These are phyloP conservation scores for Chrysosporium queenslandicum DNA, from an alignment of 2,329 filamentous ascomycete species.

Conservation along the genomic window DNA sequence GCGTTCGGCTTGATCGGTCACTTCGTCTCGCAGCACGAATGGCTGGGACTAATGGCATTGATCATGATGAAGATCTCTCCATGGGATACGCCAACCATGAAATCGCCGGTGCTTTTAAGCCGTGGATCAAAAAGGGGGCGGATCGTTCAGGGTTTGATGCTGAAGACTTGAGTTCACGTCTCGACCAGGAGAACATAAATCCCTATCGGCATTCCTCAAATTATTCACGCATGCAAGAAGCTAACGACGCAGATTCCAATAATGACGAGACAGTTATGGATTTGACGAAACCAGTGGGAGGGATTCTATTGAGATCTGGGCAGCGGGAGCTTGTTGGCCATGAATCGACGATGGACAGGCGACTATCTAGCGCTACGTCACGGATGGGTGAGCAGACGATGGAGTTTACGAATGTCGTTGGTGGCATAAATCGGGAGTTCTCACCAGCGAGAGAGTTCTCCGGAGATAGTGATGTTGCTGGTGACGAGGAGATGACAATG, in stretches of 20 bases:
- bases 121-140: conserved; percentile 38
- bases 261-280: conserved; percentile 81
- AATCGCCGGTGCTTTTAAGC: conserved; percentile 41
- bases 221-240: conserved; percentile 1
- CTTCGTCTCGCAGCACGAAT: conserved; percentile 63
- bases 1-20: conserved; percentile 64
- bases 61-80: conserved; percentile 60
- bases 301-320: conserved; percentile 52
- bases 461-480: conserved; percentile 26
- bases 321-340: background rate
- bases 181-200: conserved; percentile 40
- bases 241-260: conserved; percentile 19
- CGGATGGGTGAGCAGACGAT: conserved; percentile 41
- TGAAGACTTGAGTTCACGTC: conserved; percentile 33
- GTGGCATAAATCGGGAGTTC: conserved; percentile 27
- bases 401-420: conserved; percentile 39
- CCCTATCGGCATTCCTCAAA: conserved; percentile 22
- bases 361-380: conserved; percentile 37
- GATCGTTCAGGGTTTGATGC: conserved; percentile 35
- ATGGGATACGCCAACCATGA: conserved; percentile 65
- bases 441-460: conserved; percentile 22
- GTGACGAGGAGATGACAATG: conserved; percentile 41
- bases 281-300: conserved; percentile 71
- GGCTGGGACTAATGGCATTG: conserved; percentile 62
- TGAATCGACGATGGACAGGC: conserved; percentile 30